Conservation (phyloP, 1,284 basidiomycete genomes). For the Serendipita sp. region DNA sequence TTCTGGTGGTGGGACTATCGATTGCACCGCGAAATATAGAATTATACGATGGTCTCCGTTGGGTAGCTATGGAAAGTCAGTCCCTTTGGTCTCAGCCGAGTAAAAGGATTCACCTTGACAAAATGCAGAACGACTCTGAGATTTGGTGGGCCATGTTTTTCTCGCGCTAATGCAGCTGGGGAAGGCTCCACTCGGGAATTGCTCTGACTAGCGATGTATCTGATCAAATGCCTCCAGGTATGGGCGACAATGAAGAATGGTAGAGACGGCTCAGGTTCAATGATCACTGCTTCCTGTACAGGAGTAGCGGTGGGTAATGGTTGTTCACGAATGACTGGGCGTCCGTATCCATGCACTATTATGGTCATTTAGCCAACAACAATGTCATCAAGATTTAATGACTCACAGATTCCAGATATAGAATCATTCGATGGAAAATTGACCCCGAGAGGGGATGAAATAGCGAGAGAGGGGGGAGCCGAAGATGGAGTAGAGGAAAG, state of each 20-base stretch:
- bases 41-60: background rate
- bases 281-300: background rate
- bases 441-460: background rate
- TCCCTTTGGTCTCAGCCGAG: background rate
- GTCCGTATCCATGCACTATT: background rate
- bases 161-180: background rate
- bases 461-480: background rate
- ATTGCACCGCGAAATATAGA: background rate
- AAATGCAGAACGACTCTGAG: background rate
- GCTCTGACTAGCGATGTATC: background rate
- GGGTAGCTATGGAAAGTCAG: background rate
- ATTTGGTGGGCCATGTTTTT: slow-evolving; percentile 4
- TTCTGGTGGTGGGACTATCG: background rate
- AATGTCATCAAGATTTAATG: background rate
- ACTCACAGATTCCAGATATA: background rate
- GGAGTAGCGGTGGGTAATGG: background rate
- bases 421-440: background rate
- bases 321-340: background rate
- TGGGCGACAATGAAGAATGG: slow-evolving; percentile 1
- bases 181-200: background rate
- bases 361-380: background rate
- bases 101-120: background rate
- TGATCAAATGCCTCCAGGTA: background rate
- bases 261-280: background rate
- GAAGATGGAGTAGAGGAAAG: background rate